These are phyloP conservation scores for Fusarium sp. DNA, from an alignment of 2,329 filamentous ascomycete genomes.

Conservation along the genomic window DNA sequence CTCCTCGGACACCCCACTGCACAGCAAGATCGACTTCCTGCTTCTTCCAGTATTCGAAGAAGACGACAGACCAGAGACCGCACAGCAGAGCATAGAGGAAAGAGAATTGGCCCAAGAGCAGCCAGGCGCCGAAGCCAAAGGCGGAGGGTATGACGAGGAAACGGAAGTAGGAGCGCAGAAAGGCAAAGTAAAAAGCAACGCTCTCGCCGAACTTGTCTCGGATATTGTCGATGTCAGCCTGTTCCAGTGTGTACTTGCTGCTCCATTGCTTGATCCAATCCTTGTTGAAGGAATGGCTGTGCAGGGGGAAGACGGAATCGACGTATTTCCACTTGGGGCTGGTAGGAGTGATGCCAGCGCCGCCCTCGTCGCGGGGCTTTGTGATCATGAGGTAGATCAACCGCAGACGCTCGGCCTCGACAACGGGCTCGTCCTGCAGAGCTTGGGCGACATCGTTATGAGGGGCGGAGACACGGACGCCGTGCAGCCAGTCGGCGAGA, in stretches of 20 bases:
- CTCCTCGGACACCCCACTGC: constrained; percentile 89
- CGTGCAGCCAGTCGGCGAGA: constrained; percentile 94
- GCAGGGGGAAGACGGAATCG: constrained; percentile 82
- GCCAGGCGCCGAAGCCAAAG: constrained; percentile 83
- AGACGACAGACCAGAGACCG: constrained; percentile 89
- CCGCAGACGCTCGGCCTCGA: constrained; percentile 89
- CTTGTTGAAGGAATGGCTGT: constrained; percentile 83
- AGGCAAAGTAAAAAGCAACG: constrained; percentile 96
- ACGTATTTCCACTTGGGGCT: constrained; percentile 81
- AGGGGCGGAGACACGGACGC: constrained; percentile 84
- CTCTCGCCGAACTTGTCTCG: constrained; percentile 84
- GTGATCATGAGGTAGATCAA: constrained; percentile 90
- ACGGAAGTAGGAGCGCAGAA: constrained; percentile 90
- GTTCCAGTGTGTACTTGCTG: constrained; percentile 77
- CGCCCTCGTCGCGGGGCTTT: constrained; percentile 80
- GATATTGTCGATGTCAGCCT: constrained; percentile 80
- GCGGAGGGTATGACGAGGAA: constrained; percentile 87
- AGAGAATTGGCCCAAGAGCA: constrained; percentile 89
- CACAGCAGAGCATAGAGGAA: constrained; percentile 84
- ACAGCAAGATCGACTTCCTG: constrained; percentile 90
- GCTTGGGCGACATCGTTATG: constrained; percentile 79
- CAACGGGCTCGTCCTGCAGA: constrained; percentile 82
- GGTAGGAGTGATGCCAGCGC: constrained; percentile 82
- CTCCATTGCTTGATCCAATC: constrained; percentile 83
- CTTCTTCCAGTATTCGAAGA: constrained; percentile 97